Evolutionary conservation across 805 yeast genomes (phyloP).

Genomic region (Metschnikowia colocasiae): DNA sequence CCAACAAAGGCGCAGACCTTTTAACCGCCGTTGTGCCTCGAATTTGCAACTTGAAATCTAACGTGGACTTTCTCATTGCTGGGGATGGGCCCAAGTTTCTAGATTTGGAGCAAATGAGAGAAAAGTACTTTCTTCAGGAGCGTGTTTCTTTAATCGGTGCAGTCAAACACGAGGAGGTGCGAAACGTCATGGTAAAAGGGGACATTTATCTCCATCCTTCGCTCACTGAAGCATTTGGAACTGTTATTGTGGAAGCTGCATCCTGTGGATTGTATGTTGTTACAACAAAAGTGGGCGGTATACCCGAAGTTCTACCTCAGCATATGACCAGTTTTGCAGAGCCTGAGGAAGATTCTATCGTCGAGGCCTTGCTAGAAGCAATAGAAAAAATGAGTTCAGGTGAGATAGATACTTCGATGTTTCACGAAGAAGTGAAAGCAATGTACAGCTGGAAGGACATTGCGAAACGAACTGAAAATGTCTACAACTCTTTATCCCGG

Average conservation of each 20-base stretch:
- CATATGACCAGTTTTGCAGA: slow-evolving; percentile 91
- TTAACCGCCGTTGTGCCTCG: slow-evolving; percentile 80
- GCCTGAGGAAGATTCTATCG: slow-evolving; percentile 82
- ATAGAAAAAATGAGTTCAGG: slow-evolving; percentile 55
- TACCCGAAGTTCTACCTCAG: slow-evolving; percentile 90
- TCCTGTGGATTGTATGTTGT: slow-evolving; percentile 92
- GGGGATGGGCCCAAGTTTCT: slow-evolving; percentile 97
- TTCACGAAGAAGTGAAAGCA: slow-evolving; percentile 69
- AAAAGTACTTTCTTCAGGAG: slow-evolving; percentile 77
- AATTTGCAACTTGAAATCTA: slow-evolving; percentile 59
- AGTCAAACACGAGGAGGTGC: slow-evolving; percentile 85
- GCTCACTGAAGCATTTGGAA: slow-evolving; percentile 95
- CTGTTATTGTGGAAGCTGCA: slow-evolving; percentile 95
- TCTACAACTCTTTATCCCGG: slow-evolving; percentile 55
- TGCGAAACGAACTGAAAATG: slow-evolving; percentile 79
- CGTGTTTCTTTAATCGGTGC: slow-evolving; percentile 83
- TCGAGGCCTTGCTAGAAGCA: slow-evolving; percentile 68
- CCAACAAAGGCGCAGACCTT: slow-evolving; percentile 95
- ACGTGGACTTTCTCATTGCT: slow-evolving; percentile 79
- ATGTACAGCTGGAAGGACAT: slow-evolving; percentile 94
- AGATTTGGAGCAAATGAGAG: slow-evolving; percentile 94
- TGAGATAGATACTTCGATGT: slow-evolving; percentile 63
- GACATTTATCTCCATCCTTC: slow-evolving; percentile 93
- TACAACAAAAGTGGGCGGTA: slow-evolving; percentile 95
- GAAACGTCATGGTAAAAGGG: slow-evolving; percentile 90